phyloP scores from a whole-genome alignment of 2,329 filamentous ascomycete species.

The Nigrospora osmanthi region DNA sequence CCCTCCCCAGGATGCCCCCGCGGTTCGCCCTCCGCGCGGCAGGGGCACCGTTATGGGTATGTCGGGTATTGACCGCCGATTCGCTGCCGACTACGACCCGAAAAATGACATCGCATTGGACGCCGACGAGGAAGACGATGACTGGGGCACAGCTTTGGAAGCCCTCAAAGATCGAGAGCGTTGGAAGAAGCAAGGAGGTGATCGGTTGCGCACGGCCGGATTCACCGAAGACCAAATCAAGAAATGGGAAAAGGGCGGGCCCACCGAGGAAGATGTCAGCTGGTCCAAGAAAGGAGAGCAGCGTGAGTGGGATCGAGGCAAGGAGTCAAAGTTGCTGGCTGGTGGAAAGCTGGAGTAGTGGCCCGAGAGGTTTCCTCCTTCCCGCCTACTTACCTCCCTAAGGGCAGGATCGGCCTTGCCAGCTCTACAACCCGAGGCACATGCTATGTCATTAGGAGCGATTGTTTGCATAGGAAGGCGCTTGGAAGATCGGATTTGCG shows the following conservation, averaged over 20 bases:
- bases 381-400: not conserved
- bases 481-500: no score
- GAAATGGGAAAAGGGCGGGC: conserved; percentile 55
- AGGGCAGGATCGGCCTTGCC: no score
- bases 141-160: conserved; percentile 78
- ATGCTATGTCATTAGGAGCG: no score
- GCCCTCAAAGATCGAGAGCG: conserved; percentile 71
- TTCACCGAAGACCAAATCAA: conserved; percentile 70
- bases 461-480: no score
- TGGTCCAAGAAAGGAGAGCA: conserved; percentile 65
- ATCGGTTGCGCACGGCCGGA: conserved; percentile 67
- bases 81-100: conserved; percentile 58
- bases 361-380: not conserved
- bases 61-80: conserved; percentile 72
- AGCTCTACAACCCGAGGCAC: no score
- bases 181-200: conserved; percentile 68
- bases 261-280: conserved; percentile 52
- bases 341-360: not conserved
- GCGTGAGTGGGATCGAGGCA: conserved; percentile 53
- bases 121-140: conserved; percentile 42
- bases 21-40: conserved; percentile 51
- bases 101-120: conserved; percentile 47
- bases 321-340: conserved; percentile 15
- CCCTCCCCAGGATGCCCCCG: conserved; percentile 22
- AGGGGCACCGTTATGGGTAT: conserved; percentile 56